Base-by-base conservation (phyloP, 2,329 filamentous ascomycete genomes). In the Fusarium fujikuroi region DNA sequence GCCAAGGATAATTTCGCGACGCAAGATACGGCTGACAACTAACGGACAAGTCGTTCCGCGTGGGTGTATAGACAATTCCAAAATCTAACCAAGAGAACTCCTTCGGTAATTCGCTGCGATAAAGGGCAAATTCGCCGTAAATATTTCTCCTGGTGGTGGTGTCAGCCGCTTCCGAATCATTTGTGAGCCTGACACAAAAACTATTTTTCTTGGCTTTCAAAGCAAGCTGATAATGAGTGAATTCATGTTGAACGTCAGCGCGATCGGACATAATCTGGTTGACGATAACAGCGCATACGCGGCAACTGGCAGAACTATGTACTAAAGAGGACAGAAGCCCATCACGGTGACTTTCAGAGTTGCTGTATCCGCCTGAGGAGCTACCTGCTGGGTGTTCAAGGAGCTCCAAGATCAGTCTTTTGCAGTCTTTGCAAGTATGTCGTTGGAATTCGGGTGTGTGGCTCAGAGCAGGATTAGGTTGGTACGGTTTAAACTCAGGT, bases 51-150 rank as follows among this genome's bases (percentile, higher is more conserved):
- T 25, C 1, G 23, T 14, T 12, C 43, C 43, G 25, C 11, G 0
- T 25, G 2, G 23, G 43, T 19, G 23, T 25, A 44, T 46, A 46
- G 18, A 19, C 18, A 46, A 25, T 4, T 25, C 43, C 43, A 46
- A 4, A 25, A 25, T 46, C 18, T 25, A 25, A 14, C 43, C 43
- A 46, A 46, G 43, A 46, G 11, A 46, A 46, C 18, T 25, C 23
- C 0, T 19, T 46, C 0, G 23, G 18, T 9, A 25, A 3, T 19
- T 46, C 43, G 11, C 43, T 46, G 18, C 2, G 2, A 23, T 25
- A 46, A 1, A 46, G 43, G 8, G 43, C 11, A 46, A 19, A 46
- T 0, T 46, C 43, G 11, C 43, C 43, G 2, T 25, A 46, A 23
- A 46, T 46, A 5, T 9, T 44, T 14, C 7, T 19, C 18, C 42